These are phyloP conservation scores for Ilex aquifolium DNA, from an alignment of 257 asterid genomes.

Conservation along the genomic window DNA sequence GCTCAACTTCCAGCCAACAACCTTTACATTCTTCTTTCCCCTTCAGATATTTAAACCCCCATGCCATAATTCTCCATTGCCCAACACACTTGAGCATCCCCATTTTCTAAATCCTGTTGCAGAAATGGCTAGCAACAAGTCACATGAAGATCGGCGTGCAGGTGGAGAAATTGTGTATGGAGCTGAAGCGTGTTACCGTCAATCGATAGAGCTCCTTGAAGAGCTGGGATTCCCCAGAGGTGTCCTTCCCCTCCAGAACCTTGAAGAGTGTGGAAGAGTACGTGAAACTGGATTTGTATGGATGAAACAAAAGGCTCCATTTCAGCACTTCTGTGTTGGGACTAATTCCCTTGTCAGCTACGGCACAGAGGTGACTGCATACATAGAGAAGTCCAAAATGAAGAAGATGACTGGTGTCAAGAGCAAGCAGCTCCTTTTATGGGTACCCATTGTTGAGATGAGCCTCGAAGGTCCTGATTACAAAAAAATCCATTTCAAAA, in stretches of 20 bases:
- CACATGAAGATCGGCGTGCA: constrained; percentile 33
- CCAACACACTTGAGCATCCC: constrained; percentile 11
- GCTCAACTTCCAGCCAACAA: constrained; percentile 47
- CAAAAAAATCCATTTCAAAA: constrained; percentile 68
- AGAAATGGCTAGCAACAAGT: constrained; percentile 37
- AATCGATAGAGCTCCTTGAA: constrained; percentile 48
- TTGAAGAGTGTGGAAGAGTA: constrained; percentile 86
- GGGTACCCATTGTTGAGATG: constrained; percentile 96
- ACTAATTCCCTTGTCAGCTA: constrained; percentile 65
- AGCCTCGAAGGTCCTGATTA: constrained; percentile 44
- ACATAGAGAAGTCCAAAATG: constrained; percentile 80
- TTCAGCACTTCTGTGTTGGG: constrained; percentile 57
- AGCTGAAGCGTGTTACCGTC: constrained; percentile 48
- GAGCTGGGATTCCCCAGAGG: constrained; percentile 89
- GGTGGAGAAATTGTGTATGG: constrained; percentile 70
- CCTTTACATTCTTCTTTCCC: constrained; percentile 12
- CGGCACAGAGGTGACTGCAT: constrained; percentile 74
- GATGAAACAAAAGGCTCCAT: constrained; percentile 90
- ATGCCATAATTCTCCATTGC: neutral
- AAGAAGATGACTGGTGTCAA: constrained; percentile 87
- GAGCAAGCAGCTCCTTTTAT: constrained; percentile 76
- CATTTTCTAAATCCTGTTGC: neutral
- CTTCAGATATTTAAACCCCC: constrained; percentile 27
- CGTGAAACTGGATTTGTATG: constrained; percentile 75
- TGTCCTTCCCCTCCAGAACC: constrained; percentile 75